phyloP scores from a whole-genome alignment of 805 yeast species.

The Sugiyamaella smithiae region DNA sequence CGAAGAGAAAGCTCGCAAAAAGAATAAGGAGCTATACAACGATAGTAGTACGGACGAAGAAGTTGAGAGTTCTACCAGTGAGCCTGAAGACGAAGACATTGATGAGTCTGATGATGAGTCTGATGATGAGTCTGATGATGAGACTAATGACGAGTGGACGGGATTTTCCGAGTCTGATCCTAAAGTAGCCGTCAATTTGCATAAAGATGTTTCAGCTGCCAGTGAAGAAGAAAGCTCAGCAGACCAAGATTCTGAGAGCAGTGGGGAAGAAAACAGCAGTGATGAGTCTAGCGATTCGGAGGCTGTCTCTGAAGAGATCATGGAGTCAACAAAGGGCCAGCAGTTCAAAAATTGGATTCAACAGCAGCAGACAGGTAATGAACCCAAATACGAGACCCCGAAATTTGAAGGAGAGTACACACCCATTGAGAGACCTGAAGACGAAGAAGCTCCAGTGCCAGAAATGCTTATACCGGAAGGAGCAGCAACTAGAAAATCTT shows the following conservation, averaged over 20 bases:
- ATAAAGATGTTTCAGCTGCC: slow-evolving; percentile 10
- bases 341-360: slow-evolving; percentile 90
- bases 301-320: slow-evolving; percentile 36
- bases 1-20: slow-evolving; percentile 36
- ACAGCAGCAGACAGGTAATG: slow-evolving; percentile 45
- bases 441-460: slow-evolving; percentile 64
- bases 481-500: slow-evolving; percentile 53
- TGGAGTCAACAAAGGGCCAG: slow-evolving; percentile 42
- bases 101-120: slow-evolving; percentile 15
- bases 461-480: slow-evolving; percentile 59
- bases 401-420: slow-evolving; percentile 47
- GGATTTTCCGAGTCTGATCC: slow-evolving; percentile 11
- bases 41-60: slow-evolving; percentile 24
- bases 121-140: slow-evolving; percentile 20
- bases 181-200: slow-evolving; percentile 3
- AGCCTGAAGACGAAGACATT: slow-evolving; percentile 28
- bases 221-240: slow-evolving; percentile 10
- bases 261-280: slow-evolving; percentile 17
- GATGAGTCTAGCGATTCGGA: slow-evolving; percentile 37
- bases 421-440: slow-evolving; percentile 64
- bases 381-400: slow-evolving; percentile 54
- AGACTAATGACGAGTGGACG: slow-evolving; percentile 21
- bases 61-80: slow-evolving; percentile 30
- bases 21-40: slow-evolving; percentile 30
- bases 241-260: slow-evolving; percentile 32